Base-by-base conservation (phyloP, 2,329 filamentous ascomycete species). In the Venturia carpophila region DNA sequence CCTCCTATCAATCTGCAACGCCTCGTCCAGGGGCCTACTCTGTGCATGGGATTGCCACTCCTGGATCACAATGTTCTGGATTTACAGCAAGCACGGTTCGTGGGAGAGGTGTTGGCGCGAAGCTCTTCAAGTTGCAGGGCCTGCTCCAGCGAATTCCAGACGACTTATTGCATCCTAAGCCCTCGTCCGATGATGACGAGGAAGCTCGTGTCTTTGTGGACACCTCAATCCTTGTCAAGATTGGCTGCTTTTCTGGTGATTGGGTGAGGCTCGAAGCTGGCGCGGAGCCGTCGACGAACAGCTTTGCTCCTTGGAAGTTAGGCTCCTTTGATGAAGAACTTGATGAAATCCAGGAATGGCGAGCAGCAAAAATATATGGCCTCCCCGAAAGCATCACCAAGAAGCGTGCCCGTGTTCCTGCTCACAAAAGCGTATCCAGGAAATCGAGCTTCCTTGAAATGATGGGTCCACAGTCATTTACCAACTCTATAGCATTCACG, bases 241-340 rank as follows among this genome's bases (percentile, higher is more conserved):
- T 99, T 64, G 92, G 93, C 19, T 97, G 93, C 75, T 99, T 99
- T 73, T 97, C 93, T 0, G 94, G 94, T 39, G 94, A 99, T 73
- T 99, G 94, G 94, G 91, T 96, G 13, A 87, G 89, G 27, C 81
- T 97, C 13, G 91, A 96, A 76, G 82, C 85, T 6, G 84, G 90
- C 0, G 83, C 89, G 69, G 90, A 92, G 72, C 89, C 90, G 66
- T 88, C 84, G 27, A 78, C 80, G 19, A 88, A 85, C 73, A 89
- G 82, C 21, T 62, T 66, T 19, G 61, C 55, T 27, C 66, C 84
- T 85, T 69, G 89, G 83, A 62, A 79, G 83, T 0, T 89, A 87
- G 78, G 87, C 87, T 1, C 79, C 21, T 67, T 91, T 3, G 86
- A 85, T 27, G 64, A 65, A 47, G 84, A 83, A 7, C 80, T 84